Conservation (phyloP, 768 basidiomycete species). For the Lentinula detonsa region DNA sequence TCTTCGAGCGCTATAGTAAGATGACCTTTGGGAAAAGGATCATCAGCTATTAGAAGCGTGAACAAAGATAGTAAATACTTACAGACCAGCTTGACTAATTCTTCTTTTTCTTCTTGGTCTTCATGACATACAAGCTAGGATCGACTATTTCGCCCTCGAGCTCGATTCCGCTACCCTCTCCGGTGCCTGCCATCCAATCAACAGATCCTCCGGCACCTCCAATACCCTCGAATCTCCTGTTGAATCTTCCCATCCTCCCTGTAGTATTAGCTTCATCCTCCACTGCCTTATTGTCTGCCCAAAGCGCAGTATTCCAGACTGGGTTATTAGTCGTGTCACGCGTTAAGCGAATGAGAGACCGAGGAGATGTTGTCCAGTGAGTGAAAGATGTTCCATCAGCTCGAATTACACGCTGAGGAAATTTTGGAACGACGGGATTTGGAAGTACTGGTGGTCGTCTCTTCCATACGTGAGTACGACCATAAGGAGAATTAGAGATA, state of each 20-base stretch:
- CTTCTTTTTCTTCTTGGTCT: constrained; percentile 8
- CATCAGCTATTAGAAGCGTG: not conserved
- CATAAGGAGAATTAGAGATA: constrained; percentile 74
- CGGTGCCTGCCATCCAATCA: constrained; percentile 28
- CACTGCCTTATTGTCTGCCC: constrained; percentile 41
- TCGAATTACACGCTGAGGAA: constrained; percentile 78
- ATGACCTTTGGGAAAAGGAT: not conserved
- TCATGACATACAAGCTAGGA: constrained; percentile 8
- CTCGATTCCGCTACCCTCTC: not conserved
- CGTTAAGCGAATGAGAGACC: constrained; percentile 67
- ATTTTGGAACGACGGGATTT: constrained; percentile 80
- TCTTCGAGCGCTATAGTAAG: no score
- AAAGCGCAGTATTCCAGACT: constrained; percentile 69
- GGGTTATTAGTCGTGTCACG: constrained; percentile 89
- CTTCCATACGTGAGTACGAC: constrained; percentile 79
- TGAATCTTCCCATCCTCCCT: constrained; percentile 80
- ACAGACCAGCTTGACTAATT: not conserved
- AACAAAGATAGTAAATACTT: not conserved
- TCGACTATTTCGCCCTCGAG: constrained; percentile 11
- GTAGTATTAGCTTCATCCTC: constrained; percentile 68
- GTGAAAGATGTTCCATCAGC: constrained; percentile 86
- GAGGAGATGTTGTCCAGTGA: constrained; percentile 87
- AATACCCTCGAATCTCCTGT: constrained; percentile 57
- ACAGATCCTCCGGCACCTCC: constrained; percentile 25
- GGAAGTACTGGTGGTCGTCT: constrained; percentile 63